Base-by-base conservation (phyloP, 495 filamentous ascomycete species). In the Viridothelium virens region DNA sequence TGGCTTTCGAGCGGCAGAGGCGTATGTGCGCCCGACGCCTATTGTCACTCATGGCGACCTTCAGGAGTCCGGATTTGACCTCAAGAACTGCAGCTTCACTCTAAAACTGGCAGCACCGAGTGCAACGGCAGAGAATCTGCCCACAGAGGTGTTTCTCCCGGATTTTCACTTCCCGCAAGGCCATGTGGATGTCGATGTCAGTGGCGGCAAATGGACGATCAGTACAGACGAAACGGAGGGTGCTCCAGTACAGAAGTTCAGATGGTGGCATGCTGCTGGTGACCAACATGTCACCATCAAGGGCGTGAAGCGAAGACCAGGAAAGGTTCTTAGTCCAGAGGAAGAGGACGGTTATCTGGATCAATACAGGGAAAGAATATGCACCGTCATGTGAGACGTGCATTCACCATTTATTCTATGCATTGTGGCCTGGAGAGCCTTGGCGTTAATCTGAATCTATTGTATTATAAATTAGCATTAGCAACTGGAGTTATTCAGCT, bases 181-280 rank as follows among this genome's bases (percentile, higher is more conserved):
- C 6, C 78, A 82, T 7, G 88, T 86, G 38, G 77, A 76, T 2
- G 85, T 97, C 5, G 83, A 87, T 36, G 87, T 91, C 59, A 91
- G 85, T 72, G 89, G 88, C 3, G 95, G 95, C 1, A 94, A 93
- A 72, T 97, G 92, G 92, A 84, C 86, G 37, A 89, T 96, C 71
- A 87, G 86, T 71, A 81, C 77, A 16, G 86, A 89, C 38, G 88
- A 92, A 36, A 81, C 84, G 11, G 81, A 88, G 70, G 82, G 83
- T n/a, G 78, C 84, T 11, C 31, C 63, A 71, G 71, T 89, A 25
- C 94, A 95, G 75, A 81, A 84, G 59, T 78, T 98, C 36, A 82
- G 82, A 69, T 98, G 94, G 94, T 96, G 90, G 91, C 91, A 97
- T 77, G 86, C 83, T 3, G 86, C 86, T 56, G 95, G 93, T 0